These are phyloP conservation scores for Pseudogymnoascus sp. DNA, from an alignment of 2,329 filamentous ascomycete genomes.

Conservation along the genomic window DNA sequence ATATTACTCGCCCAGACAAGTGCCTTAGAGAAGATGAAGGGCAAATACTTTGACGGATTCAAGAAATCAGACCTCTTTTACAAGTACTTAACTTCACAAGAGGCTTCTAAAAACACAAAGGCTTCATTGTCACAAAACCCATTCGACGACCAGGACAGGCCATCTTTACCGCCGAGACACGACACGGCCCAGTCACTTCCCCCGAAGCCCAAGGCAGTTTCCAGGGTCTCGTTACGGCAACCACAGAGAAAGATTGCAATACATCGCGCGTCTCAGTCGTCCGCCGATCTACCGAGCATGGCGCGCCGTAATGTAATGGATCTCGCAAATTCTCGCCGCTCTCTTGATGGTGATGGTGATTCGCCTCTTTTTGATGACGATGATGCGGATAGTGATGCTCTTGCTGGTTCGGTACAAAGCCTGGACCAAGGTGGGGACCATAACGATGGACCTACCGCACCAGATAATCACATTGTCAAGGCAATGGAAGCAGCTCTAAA, in stretches of 20 bases:
- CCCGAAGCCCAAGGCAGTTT: constrained; percentile 35
- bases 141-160: constrained; percentile 13
- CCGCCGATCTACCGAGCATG: constrained; percentile 44
- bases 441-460: constrained; percentile 43
- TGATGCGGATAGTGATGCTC: constrained; percentile 63
- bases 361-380: constrained; percentile 64
- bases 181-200: constrained; percentile 28
- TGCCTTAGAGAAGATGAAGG: constrained; percentile 77
- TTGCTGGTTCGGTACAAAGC: constrained; percentile 66
- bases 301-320: constrained; percentile 15
- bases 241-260: constrained; percentile 42
- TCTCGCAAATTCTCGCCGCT: constrained; percentile 46
- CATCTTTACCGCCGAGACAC: constrained; percentile 17
- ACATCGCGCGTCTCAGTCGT: constrained; percentile 51
- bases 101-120: constrained; percentile 41
- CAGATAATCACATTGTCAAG: constrained; percentile 75
- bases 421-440: constrained; percentile 63
- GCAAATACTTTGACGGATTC: constrained; percentile 72
- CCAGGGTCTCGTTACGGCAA: constrained; percentile 40
- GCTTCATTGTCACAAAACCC: constrained; percentile 4
- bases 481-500: constrained; percentile 89
- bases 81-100: constrained; percentile 88
- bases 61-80: constrained; percentile 91
- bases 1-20: constrained; percentile 75
- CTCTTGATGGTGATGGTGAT: constrained; percentile 57